phyloP scores from a whole-genome alignment of 306 rosid species.

The Chamaecrista fasciculata region DNA sequence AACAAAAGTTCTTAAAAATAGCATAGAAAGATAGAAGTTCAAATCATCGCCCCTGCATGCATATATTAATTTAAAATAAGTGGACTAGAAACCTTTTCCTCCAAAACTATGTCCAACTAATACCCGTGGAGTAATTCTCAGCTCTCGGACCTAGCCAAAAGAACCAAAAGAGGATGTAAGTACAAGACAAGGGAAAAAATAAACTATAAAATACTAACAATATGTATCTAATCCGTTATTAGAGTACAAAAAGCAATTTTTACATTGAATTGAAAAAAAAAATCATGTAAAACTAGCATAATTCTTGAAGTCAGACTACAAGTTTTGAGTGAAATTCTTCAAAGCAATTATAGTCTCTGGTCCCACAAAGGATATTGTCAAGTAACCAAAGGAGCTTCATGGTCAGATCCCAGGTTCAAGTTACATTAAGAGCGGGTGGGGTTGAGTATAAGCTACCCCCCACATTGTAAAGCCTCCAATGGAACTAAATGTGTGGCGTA shows the following conservation, averaged over 20 bases:
- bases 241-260: constrained; percentile 12
- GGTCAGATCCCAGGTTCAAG: no score
- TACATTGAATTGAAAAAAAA: background rate
- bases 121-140: constrained; percentile 82
- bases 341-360: constrained; percentile 19
- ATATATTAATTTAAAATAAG: background rate
- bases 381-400: no score
- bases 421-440: no score
- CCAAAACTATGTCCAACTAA: constrained; percentile 98
- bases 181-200: background rate
- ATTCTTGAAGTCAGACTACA: background rate
- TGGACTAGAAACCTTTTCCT: constrained; percentile 65
- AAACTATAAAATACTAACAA: background rate
- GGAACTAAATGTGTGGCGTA: no score
- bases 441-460: no score
- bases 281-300: no score
- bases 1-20: constrained; percentile 7
- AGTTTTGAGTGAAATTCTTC: background rate
- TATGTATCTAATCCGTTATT: background rate
- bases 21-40: background rate
- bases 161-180: constrained; percentile 31
- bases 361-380: background rate
- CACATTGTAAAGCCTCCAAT: no score
- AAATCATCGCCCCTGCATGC: background rate
- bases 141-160: constrained; percentile 57